Evolutionary conservation across 352 stramenopile species (phyloP), one percentile per base, ranked within the genome.

Genomic region (Phytophthora cryptogea): DNA sequence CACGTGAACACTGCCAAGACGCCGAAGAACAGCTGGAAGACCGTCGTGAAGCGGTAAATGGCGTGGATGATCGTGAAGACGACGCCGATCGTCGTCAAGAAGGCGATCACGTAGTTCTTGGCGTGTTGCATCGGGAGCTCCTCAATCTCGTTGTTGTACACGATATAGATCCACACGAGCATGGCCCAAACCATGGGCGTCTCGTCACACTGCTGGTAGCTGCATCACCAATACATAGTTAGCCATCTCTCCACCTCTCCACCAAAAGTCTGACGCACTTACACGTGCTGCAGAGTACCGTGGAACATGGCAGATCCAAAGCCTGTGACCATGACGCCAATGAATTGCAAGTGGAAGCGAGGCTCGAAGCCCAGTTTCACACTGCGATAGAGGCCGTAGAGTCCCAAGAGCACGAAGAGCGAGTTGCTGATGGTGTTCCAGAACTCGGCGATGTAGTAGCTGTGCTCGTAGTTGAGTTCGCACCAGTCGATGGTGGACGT

Each of bases 401-500:
- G 69, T 5, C 86, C 84, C 8, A 91, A 60, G 7, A 93, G 7
- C 13, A 94, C 70, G 52, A 94, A 94, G 9, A 89, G 63, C 48
- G 89, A 61, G 44, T 92, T 94, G 72, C 83, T 92, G 45, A 92
- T 43, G 5, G 86, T 94, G 70, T 96, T 96, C 84, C 86, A 94
- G 68, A 91, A 93, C 78, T 96, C 87, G 56, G 87, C 87, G 35
- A 96, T 66, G 57, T 92, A 95, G 58, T 65, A 77, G 57, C 68
- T 89, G 68, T 86, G 58, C 58, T 88, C 52, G 60, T 96, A 96
- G 68, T 96, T 93, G 62, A 48, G 52, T 65, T 96, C 87, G 57
- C 87, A 96, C 87, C 87, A 96, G 71, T 96, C 83, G 58, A 94
- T 91, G 7, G 84, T 90, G 31, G 87, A 79, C 17, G 83, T 92